These are phyloP conservation scores for Nothophytophthora sp. DNA, from an alignment of 352 stramenopile species.

Conservation along the genomic window DNA sequence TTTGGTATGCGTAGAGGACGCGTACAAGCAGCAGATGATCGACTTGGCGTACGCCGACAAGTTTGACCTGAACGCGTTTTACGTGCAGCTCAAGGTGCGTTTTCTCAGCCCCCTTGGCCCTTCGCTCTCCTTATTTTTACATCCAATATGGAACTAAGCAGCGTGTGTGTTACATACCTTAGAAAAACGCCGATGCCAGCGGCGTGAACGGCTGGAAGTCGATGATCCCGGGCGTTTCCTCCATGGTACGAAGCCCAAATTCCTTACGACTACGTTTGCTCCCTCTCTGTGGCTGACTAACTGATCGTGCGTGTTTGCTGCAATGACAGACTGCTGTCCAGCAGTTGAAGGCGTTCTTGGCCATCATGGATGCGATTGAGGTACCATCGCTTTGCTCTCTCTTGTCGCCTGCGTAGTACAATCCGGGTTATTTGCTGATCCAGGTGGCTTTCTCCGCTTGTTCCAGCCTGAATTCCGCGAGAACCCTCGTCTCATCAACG, in stretches of 20 bases:
- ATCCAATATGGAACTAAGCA: no score
- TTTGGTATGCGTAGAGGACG: conserved; percentile 58
- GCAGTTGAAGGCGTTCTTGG: conserved; percentile 84
- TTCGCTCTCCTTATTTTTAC: no score
- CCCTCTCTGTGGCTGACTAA: neutral
- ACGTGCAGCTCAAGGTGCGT: conserved; percentile 66
- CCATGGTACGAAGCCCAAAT: conserved; percentile 74
- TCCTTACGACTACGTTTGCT: no score
- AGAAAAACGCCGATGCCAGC: conserved; percentile 80
- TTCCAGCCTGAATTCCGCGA: conserved; percentile 60
- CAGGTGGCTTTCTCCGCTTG: neutral
- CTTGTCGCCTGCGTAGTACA: neutral
- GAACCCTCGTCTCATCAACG: conserved; percentile 78
- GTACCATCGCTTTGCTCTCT: conserved; percentile 20
- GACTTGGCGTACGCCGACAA: conserved; percentile 64
- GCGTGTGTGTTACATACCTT: neutral
- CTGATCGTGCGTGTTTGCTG: conserved; percentile 1
- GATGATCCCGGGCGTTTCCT: conserved; percentile 77
- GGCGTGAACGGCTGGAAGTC: conserved; percentile 79
- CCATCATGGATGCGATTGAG: conserved; percentile 78
- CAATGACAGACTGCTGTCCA: conserved; percentile 69
- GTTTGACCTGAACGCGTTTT: conserved; percentile 76
- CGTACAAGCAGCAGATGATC: conserved; percentile 78
- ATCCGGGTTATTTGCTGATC: neutral
- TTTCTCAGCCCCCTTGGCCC: no score